Percentiles rank a stretch among this genome's conserved stretches.
Conservation (phyloP, 2,329 filamentous ascomycete genomes). For the Ceratocystis cacaofunesta region DNA sequence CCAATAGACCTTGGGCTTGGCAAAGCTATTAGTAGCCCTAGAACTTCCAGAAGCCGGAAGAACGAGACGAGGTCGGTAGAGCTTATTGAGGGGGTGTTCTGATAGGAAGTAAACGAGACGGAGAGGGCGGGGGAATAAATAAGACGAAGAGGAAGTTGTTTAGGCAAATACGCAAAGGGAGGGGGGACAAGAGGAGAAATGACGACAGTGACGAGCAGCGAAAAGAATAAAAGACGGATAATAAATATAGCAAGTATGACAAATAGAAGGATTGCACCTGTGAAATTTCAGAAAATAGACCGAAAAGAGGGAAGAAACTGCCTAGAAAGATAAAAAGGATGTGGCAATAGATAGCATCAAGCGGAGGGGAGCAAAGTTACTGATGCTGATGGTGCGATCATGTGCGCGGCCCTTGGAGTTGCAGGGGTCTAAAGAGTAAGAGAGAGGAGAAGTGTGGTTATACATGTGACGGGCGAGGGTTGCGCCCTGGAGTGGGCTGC, state of each 20-base stretch:
- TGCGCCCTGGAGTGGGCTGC: not conserved
- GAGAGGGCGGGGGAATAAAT: not conserved
- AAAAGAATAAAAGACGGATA: not conserved
- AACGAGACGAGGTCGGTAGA: not conserved
- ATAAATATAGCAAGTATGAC: not conserved
- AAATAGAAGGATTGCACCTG: not conserved
- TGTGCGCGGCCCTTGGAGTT: not conserved
- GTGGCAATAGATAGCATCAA: not conserved
- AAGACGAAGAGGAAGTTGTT: too few relatives aligned
- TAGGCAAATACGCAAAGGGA: not conserved
- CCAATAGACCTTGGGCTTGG: slow-evolving; percentile 11
- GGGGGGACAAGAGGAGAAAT: not conserved
- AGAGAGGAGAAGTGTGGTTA: not conserved
- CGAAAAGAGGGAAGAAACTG: not conserved
- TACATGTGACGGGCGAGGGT: not conserved
- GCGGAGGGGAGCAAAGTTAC: not conserved
- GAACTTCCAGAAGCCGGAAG: slow-evolving; percentile 10
- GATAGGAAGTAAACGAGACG: not conserved
- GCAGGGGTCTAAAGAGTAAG: not conserved
- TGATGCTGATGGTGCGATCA: not conserved
- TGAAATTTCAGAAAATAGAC: not conserved
- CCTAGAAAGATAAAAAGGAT: not conserved
- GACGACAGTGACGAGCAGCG: not conserved
- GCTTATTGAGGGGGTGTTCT: not conserved
- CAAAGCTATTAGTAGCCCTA: slow-evolving; percentile 11